Evolutionary conservation across 495 filamentous ascomycete species (phyloP).

Genomic region (Penicillium nucicola): DNA sequence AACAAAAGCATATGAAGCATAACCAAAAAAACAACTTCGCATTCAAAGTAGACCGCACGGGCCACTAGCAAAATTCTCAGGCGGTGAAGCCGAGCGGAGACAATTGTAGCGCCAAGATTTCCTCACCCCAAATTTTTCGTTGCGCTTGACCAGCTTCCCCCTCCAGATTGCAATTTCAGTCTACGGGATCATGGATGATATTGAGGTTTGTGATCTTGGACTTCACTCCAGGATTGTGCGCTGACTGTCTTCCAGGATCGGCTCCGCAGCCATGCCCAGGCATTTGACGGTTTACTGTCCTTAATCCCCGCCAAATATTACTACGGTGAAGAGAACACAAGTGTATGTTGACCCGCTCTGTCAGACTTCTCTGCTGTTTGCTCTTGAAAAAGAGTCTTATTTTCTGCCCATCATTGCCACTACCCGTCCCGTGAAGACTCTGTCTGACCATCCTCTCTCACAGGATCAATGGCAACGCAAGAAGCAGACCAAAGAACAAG

Average conservation of each 20-base stretch:
- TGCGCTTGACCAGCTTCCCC: conserved; percentile 12
- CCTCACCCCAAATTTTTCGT: conserved; percentile 42
- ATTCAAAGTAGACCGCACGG: conserved; percentile 9
- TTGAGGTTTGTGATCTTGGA: conserved; percentile 38
- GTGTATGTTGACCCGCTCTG: conserved; percentile 55
- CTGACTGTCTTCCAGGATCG: conserved; percentile 57
- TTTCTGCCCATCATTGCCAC: not conserved
- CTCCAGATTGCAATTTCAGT: conserved; percentile 11
- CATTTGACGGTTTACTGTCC: conserved; percentile 88
- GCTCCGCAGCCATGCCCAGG: conserved; percentile 76
- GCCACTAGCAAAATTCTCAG: conserved; percentile 17
- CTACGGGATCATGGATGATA: conserved; percentile 38
- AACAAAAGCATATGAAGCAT: not conserved
- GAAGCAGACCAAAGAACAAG: conserved; percentile 83
- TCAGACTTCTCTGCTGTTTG: not conserved
- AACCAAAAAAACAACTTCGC: not conserved
- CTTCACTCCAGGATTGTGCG: conserved; percentile 1
- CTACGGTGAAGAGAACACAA: conserved; percentile 75
- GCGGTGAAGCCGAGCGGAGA: conserved; percentile 39
- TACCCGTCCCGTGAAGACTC: conserved; percentile 6
- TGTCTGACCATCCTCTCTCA: conserved; percentile 37
- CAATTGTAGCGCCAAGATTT: conserved; percentile 36
- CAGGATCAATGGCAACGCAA: conserved; percentile 84
- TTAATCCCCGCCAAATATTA: conserved; percentile 92
- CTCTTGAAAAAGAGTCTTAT: conserved; percentile 1